Percentiles rank a stretch among this genome's conserved stretches.
These are phyloP conservation scores for Butyriboletus loyo DNA, from an alignment of 768 basidiomycete genomes.

Conservation along the genomic window DNA sequence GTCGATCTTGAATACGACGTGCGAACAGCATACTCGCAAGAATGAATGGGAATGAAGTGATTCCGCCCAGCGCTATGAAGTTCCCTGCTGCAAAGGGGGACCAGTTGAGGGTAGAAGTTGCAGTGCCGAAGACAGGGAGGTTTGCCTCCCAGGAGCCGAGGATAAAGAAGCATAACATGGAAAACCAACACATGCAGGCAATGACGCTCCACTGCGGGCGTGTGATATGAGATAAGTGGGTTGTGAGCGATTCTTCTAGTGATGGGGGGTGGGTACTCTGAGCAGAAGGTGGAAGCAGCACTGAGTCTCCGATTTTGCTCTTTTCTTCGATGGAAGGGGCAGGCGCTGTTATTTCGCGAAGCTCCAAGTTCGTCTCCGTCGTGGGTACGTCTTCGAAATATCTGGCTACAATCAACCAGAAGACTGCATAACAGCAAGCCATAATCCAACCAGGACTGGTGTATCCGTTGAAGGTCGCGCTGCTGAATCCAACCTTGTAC, in stretches of 20 bases:
- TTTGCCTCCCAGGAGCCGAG: constrained; percentile 69
- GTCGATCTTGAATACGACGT: constrained; percentile 57
- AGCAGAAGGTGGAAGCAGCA: not conserved
- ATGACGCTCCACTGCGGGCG: constrained; percentile 49
- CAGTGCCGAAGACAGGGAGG: constrained; percentile 57
- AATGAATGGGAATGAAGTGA: constrained; percentile 63
- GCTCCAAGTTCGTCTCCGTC: constrained; percentile 6
- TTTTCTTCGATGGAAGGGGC: constrained; percentile 1
- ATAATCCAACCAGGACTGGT: constrained; percentile 66
- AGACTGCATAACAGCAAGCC: constrained; percentile 50
- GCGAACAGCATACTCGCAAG: constrained; percentile 57
- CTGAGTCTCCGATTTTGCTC: not conserved
- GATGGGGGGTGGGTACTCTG: not conserved
- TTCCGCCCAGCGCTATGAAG: constrained; percentile 66
- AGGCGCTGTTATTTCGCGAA: constrained; percentile 5
- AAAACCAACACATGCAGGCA: constrained; percentile 66
- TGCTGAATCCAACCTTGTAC: constrained; percentile 56
- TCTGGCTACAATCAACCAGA: constrained; percentile 41
- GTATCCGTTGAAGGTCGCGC: constrained; percentile 59
- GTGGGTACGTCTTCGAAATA: constrained; percentile 42
- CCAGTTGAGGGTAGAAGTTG: constrained; percentile 44
- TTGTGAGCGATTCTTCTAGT: constrained; percentile 2
- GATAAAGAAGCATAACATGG: constrained; percentile 68
- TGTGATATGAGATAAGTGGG: constrained; percentile 18
- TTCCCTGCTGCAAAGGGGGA: constrained; percentile 64